phyloP scores from a whole-genome alignment of 2,329 filamentous ascomycete genomes.

The Aspergillus sp. region DNA sequence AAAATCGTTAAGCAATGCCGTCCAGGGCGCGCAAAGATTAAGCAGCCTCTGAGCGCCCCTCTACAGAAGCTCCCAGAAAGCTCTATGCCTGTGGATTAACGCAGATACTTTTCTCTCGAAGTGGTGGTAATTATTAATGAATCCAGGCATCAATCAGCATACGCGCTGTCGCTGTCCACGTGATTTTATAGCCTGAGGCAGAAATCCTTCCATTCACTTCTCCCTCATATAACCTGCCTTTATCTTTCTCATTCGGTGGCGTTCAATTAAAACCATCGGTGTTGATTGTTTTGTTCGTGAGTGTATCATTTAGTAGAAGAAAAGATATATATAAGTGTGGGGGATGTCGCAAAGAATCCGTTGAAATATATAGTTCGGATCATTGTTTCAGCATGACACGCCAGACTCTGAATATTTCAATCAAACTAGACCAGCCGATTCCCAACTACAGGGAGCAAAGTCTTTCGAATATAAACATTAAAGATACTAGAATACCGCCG shows the following conservation, averaged over 20 bases:
- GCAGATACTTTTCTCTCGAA: neutral
- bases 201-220: neutral
- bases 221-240: neutral
- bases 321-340: too few relatives aligned
- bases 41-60: neutral
- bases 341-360: too few relatives aligned
- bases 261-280: too few relatives aligned
- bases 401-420: too few relatives aligned
- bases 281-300: too few relatives aligned
- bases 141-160: constrained; percentile 1
- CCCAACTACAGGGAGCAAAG: too few relatives aligned
- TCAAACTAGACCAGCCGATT: too few relatives aligned
- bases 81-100: neutral
- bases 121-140: constrained; percentile 5
- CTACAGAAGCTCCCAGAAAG: neutral
- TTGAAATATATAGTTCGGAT: too few relatives aligned
- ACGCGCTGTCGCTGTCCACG: neutral
- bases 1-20: neutral
- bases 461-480: neutral
- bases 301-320: too few relatives aligned
- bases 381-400: too few relatives aligned
- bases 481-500: neutral
- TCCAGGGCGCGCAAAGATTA: neutral
- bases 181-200: neutral
- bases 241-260: too few relatives aligned